Evolutionary conservation across 768 basidiomycete species (phyloP).

Genomic region (Imleria badia): DNA sequence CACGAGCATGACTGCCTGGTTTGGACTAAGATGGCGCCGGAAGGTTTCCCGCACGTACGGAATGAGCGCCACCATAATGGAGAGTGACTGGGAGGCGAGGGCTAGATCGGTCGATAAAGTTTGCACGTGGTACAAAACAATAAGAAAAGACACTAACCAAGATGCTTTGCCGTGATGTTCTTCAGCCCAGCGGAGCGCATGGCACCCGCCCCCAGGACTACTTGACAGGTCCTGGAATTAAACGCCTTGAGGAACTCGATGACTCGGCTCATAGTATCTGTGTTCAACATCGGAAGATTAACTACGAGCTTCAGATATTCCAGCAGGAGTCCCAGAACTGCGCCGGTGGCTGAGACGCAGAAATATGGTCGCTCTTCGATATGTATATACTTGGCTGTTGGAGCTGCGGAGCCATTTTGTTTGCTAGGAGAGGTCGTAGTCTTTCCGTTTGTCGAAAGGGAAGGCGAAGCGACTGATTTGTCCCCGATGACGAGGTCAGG

Average conservation of each 20-base stretch:
- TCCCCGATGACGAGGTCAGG: slow-evolving; percentile 54
- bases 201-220: slow-evolving; percentile 97
- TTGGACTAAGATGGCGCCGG: slow-evolving; percentile 87
- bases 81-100: slow-evolving; percentile 93
- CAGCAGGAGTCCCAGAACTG: slow-evolving; percentile 65
- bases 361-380: slow-evolving; percentile 88
- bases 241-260: slow-evolving; percentile 97
- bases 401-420: slow-evolving; percentile 19
- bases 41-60: slow-evolving; percentile 96
- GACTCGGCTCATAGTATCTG: slow-evolving; percentile 90
- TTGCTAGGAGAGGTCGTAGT: slow-evolving; percentile 17
- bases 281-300: slow-evolving; percentile 85
- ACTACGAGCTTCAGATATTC: slow-evolving; percentile 90
- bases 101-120: slow-evolving; percentile 46
- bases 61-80: slow-evolving; percentile 90
- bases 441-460: slow-evolving; percentile 11
- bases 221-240: slow-evolving; percentile 97
- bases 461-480: background rate
- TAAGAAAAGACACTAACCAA: slow-evolving; percentile 54
- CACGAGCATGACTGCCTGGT: slow-evolving; percentile 94
- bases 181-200: slow-evolving; percentile 97
- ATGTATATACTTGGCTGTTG: slow-evolving; percentile 56
- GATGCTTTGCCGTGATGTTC: slow-evolving; percentile 97
- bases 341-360: slow-evolving; percentile 81
- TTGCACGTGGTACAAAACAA: slow-evolving; percentile 19